A percentile compares a stretch with the other conserved stretches of the same genome.
Evolutionary conservation across 2,329 filamentous ascomycete species (phyloP).

Genomic region (Aspergillus sergii): DNA sequence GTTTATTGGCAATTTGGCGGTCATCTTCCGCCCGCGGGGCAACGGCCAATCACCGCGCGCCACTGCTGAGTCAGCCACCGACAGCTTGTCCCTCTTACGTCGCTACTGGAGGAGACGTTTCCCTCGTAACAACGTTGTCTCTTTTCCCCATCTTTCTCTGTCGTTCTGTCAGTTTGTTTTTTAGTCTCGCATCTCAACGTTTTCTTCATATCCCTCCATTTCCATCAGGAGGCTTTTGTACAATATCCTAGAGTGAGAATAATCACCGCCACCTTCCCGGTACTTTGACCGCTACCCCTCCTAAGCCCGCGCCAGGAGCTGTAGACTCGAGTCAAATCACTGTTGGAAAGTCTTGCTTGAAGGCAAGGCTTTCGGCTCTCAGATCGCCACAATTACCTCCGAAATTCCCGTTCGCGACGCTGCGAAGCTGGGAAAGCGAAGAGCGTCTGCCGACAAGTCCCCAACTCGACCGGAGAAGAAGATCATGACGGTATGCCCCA

Average conservation of each 20-base stretch:
- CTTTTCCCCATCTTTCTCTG: conserved; percentile 11
- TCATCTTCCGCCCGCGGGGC: conserved; percentile 16
- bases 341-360: conserved; percentile 46
- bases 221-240: conserved; percentile 1
- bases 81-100: conserved; percentile 25
- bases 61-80: conserved; percentile 15
- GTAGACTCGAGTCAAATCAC: conserved; percentile 21
- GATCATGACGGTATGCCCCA: conserved; percentile 52
- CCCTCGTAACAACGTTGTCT: conserved; percentile 8
- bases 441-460: conserved; percentile 51
- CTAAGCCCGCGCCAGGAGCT: conserved; percentile 30
- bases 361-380: conserved; percentile 43
- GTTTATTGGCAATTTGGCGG: not conserved
- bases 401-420: conserved; percentile 46
- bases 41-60: conserved; percentile 16
- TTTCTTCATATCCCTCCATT: not conserved
- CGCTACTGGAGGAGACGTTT: conserved; percentile 13
- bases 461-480: conserved; percentile 55
- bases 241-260: not conserved
- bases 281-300: conserved; percentile 24
- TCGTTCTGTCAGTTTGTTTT: conserved; percentile 14
- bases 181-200: not conserved
- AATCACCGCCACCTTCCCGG: conserved; percentile 10
- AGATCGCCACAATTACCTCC: conserved; percentile 46
- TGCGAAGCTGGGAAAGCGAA: conserved; percentile 56